Conservation (phyloP, 768 basidiomycete species). For the Collybia nuda region DNA sequence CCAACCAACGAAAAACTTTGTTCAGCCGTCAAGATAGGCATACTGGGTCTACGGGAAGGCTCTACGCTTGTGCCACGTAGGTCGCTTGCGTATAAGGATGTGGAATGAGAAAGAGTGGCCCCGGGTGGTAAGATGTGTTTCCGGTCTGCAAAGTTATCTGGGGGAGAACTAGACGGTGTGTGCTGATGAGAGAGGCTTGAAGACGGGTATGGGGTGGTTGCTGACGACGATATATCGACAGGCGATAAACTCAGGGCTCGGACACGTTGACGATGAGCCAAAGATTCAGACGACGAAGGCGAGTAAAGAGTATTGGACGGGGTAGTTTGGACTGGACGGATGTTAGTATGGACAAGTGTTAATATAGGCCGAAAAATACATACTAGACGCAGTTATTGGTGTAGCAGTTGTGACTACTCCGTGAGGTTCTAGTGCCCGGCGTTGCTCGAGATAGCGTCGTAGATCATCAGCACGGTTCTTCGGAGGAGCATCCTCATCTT, state of each 20-base stretch:
- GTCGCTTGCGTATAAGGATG: conserved; percentile 23
- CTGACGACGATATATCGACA: conserved; percentile 19
- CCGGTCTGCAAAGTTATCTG: background rate
- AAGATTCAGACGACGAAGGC: conserved; percentile 32
- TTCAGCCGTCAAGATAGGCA: conserved; percentile 19
- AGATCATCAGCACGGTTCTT: conserved; percentile 17
- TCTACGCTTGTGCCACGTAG: conserved; percentile 10
- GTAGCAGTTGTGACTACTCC: conserved; percentile 23
- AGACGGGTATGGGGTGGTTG: conserved; percentile 12
- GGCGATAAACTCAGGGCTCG: conserved; percentile 24
- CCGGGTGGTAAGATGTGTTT: conserved; percentile 8
- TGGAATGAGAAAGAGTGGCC: conserved; percentile 19
- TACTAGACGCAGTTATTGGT: conserved; percentile 1
- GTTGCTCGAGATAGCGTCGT: conserved; percentile 15
- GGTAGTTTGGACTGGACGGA: conserved; percentile 7
- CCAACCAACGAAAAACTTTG: conserved; percentile 6
- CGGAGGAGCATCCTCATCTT: conserved; percentile 5
- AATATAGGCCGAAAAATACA: background rate
- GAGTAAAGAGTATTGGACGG: conserved; percentile 24
- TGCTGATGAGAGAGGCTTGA: conserved; percentile 8
- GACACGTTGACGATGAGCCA: conserved; percentile 13
- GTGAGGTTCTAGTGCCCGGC: conserved; percentile 27
- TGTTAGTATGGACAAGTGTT: background rate
- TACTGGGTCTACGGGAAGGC: conserved; percentile 21
- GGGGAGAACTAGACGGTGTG: conserved; percentile 13